Conservation (phyloP, 2,329 filamentous ascomycete genomes). For the Chlorencoelia australis region DNA sequence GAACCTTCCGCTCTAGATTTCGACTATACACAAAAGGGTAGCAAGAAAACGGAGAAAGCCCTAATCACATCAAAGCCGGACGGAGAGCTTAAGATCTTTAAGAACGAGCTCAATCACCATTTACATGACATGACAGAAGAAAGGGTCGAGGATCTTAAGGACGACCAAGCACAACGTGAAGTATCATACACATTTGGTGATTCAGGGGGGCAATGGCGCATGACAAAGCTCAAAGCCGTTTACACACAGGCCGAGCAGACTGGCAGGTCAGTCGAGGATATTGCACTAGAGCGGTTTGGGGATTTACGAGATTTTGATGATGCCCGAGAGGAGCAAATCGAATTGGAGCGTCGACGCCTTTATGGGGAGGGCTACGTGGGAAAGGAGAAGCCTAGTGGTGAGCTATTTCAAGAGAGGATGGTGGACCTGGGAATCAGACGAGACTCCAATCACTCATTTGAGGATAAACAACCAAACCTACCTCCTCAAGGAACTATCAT, state of each 20-base stretch:
- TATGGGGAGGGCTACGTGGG: slow-evolving; percentile 80
- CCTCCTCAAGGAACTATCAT: slow-evolving; percentile 47
- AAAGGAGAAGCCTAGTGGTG: slow-evolving; percentile 79
- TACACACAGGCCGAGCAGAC: slow-evolving; percentile 70
- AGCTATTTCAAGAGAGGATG: slow-evolving; percentile 71
- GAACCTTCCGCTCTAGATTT: slow-evolving; percentile 72
- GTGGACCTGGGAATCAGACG: slow-evolving; percentile 43
- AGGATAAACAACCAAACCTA: slow-evolving; percentile 26
- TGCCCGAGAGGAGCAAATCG: slow-evolving; percentile 84
- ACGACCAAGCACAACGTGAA: slow-evolving; percentile 45
- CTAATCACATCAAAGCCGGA: slow-evolving; percentile 22
- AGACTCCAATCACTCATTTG: slow-evolving; percentile 28
- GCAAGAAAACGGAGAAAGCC: slow-evolving; percentile 41
- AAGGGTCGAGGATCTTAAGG: slow-evolving; percentile 38
- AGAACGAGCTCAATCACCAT: slow-evolving; percentile 71
- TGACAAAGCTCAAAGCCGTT: slow-evolving; percentile 85
- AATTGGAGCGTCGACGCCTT: slow-evolving; percentile 69
- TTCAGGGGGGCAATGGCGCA: slow-evolving; percentile 82
- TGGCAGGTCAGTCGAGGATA: slow-evolving; percentile 63
- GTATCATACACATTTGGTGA: slow-evolving; percentile 85
- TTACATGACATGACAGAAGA: slow-evolving; percentile 49
- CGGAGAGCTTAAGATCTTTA: slow-evolving; percentile 44
- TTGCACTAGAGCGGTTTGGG: slow-evolving; percentile 76
- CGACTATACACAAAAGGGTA: slow-evolving; percentile 63
- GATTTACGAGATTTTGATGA: slow-evolving; percentile 80